Conservation (phyloP, 1,139 yeast genomes). For the Protomyces arabidopsidicola region DNA sequence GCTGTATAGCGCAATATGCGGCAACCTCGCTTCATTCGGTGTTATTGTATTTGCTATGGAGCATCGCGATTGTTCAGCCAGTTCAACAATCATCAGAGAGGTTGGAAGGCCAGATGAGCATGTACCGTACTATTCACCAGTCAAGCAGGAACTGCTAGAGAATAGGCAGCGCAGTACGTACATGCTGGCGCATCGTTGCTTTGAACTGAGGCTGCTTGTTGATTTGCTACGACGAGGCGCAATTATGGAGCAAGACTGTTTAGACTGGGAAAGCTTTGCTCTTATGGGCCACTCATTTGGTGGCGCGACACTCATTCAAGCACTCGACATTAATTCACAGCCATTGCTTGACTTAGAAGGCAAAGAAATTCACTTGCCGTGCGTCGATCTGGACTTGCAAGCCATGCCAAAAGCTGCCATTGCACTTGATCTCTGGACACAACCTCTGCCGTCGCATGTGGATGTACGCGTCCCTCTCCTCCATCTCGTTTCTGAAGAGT, state of each 20-base stretch:
- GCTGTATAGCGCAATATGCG: slow-evolving; percentile 34
- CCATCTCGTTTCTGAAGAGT: slow-evolving; percentile 1
- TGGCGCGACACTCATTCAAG: slow-evolving; percentile 6
- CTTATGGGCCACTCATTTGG: slow-evolving; percentile 8
- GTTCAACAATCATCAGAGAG: slow-evolving; percentile 28
- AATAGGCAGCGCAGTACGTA: background rate
- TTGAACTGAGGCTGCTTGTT: background rate
- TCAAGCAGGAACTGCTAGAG: background rate
- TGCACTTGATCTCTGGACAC: slow-evolving; percentile 8
- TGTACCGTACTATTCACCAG: background rate
- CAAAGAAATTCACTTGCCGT: background rate
- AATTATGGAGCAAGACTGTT: background rate
- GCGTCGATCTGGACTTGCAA: background rate
- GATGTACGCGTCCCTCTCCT: background rate
- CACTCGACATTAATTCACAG: background rate
- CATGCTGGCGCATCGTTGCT: background rate
- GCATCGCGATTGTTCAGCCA: slow-evolving; percentile 33
- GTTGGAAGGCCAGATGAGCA: slow-evolving; percentile 6
- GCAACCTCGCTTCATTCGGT: slow-evolving; percentile 34
- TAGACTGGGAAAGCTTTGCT: background rate
- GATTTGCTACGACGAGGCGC: background rate
- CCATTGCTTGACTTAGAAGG: background rate
- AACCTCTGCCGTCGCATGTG: background rate
- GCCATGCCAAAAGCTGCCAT: background rate
- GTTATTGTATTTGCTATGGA: slow-evolving; percentile 32